Evolutionary conservation across 768 basidiomycete species (phyloP).

Genomic region (Mycena filopes): DNA sequence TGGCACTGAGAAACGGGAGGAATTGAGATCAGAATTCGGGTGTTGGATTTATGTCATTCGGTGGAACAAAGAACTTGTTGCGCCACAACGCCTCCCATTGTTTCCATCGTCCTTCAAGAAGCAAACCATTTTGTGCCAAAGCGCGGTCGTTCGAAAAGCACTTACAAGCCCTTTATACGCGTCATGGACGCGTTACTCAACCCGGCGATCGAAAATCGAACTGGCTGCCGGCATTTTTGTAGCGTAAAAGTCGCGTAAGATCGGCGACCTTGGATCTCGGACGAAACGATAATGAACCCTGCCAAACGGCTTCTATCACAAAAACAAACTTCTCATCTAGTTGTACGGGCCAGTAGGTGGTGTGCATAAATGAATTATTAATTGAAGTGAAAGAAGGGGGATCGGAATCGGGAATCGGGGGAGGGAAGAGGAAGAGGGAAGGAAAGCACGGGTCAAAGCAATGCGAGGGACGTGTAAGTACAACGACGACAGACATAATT

Average conservation of each 20-base stretch:
- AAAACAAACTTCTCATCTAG: constrained; percentile 32
- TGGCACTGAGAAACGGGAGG: constrained; percentile 18
- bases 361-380: constrained; percentile 30
- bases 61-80: constrained; percentile 24
- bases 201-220: constrained; percentile 24
- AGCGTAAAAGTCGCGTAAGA: constrained; percentile 31
- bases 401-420: too few species aligned
- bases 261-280: constrained; percentile 28
- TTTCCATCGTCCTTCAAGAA: not conserved
- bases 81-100: constrained; percentile 6
- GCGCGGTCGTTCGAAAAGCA: not conserved
- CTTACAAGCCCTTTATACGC: not conserved
- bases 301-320: constrained; percentile 26
- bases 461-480: constrained; percentile 5
- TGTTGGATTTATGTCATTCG: constrained; percentile 8
- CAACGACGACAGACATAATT: constrained; percentile 31
- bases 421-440: too few species aligned
- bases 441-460: constrained; percentile 28
- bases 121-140: not conserved
- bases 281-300: constrained; percentile 3
- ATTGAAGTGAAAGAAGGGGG: constrained; percentile 1
- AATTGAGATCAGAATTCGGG: constrained; percentile 25
- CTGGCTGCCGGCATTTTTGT: constrained; percentile 21
- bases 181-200: constrained; percentile 6
- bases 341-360: not conserved